Conservation (phyloP, 148 eudicot genomes). For the Spergularia bocconei region DNA sequence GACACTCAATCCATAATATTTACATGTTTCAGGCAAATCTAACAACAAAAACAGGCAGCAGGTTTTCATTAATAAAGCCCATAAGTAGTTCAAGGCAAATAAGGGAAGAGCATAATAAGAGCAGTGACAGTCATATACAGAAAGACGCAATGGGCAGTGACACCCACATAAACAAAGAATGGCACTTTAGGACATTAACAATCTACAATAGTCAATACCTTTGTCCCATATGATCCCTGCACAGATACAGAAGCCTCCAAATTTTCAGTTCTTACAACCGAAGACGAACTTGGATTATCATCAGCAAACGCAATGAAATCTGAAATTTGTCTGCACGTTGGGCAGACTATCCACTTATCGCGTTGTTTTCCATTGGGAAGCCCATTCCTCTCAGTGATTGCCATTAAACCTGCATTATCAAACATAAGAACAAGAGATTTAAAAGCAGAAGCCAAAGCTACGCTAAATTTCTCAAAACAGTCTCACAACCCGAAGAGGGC, state of each 20-base stretch:
- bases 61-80: not conserved
- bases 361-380: constrained; percentile 38
- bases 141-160: no score
- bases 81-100: not conserved
- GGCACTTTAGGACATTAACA: not conserved
- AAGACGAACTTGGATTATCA: constrained; percentile 45
- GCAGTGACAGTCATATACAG: no score
- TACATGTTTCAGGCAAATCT: no score
- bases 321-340: constrained; percentile 84
- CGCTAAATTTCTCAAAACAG: not conserved
- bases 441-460: not conserved
- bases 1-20: no score
- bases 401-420: constrained; percentile 57
- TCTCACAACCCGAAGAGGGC: not conserved
- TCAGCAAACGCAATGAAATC: constrained; percentile 81
- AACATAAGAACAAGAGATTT: not conserved
- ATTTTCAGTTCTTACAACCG: constrained; percentile 27
- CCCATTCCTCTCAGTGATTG: constrained; percentile 54
- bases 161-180: not conserved
- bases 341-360: constrained; percentile 73
- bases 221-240: constrained; percentile 94
- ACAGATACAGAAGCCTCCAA: constrained; percentile 63
- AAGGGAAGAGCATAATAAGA: not conserved
- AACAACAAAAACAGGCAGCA: no score
- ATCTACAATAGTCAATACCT: constrained; percentile 42